Evolutionary conservation across 352 stramenopile genomes (phyloP).

Genomic region (Phytophthora kernoviae): DNA sequence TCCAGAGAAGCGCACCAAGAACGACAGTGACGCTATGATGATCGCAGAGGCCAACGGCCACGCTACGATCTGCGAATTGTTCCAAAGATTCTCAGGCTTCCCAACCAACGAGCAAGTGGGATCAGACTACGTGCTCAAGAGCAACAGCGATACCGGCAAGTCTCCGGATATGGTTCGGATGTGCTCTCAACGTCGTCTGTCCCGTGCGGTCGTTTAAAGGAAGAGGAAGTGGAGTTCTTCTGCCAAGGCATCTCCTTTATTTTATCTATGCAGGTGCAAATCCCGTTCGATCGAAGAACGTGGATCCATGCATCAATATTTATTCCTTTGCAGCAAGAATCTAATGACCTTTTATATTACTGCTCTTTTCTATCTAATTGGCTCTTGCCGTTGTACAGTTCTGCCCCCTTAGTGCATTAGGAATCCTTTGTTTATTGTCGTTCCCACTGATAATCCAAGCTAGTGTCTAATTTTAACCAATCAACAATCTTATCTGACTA

Average conservation of each 20-base stretch:
- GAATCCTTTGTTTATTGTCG: too few species aligned
- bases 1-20: conserved; percentile 71
- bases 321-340: conserved; percentile 33
- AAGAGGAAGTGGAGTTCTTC: conserved; percentile 6
- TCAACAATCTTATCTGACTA: background rate
- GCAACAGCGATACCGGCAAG: conserved; percentile 41
- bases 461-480: background rate
- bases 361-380: too few species aligned
- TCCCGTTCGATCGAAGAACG: conserved; percentile 30
- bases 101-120: conserved; percentile 23
- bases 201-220: conserved; percentile 16
- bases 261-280: conserved; percentile 24
- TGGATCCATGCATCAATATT: conserved; percentile 8
- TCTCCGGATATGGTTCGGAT: conserved; percentile 44
- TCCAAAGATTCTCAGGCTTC: conserved; percentile 52
- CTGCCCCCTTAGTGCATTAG: background rate
- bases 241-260: background rate
- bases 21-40: conserved; percentile 78
- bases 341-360: too few species aligned
- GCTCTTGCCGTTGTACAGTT: too few species aligned
- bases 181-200: conserved; percentile 39
- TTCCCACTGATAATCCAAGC: too few species aligned
- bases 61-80: conserved; percentile 63
- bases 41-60: conserved; percentile 75
- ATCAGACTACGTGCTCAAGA: conserved; percentile 34